phyloP scores from a whole-genome alignment of 495 filamentous ascomycete species.

The Parathielavia hyrcaniae region DNA sequence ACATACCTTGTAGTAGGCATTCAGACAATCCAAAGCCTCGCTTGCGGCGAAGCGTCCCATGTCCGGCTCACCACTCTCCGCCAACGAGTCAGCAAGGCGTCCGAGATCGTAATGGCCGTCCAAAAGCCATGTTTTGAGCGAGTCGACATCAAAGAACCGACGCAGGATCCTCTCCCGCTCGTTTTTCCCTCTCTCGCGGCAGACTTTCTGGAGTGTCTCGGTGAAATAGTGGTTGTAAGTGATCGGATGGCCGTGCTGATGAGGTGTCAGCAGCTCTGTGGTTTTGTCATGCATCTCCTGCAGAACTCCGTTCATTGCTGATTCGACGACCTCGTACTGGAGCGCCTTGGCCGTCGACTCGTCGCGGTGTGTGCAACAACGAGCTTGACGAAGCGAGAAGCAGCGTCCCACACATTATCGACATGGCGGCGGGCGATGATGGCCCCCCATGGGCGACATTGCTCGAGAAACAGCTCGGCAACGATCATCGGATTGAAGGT shows the following conservation, averaged over 20 bases:
- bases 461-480: slow-evolving; percentile 6
- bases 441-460: slow-evolving; percentile 7
- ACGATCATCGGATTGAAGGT: slow-evolving; percentile 14
- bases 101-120: slow-evolving; percentile 16
- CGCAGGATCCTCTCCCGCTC: slow-evolving; percentile 16
- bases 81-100: slow-evolving; percentile 27
- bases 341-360: background rate
- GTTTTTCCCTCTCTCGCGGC: slow-evolving; percentile 24
- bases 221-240: slow-evolving; percentile 15
- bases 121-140: slow-evolving; percentile 1
- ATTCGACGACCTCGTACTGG: background rate
- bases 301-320: background rate
- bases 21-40: slow-evolving; percentile 45
- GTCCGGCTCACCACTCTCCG: slow-evolving; percentile 27
- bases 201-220: slow-evolving; percentile 8
- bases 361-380: slow-evolving; percentile 2
- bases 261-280: slow-evolving; percentile 1
- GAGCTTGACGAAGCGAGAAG: background rate
- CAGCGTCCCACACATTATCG: background rate
- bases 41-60: slow-evolving; percentile 41
- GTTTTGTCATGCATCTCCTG: background rate
- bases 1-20: slow-evolving; percentile 47
- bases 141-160: slow-evolving; percentile 21
- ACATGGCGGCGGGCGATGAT: background rate
- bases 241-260: slow-evolving; percentile 7